Evolutionary conservation across 129 eudicot genomes (phyloP).

Genomic region (Flaveria linearis): DNA sequence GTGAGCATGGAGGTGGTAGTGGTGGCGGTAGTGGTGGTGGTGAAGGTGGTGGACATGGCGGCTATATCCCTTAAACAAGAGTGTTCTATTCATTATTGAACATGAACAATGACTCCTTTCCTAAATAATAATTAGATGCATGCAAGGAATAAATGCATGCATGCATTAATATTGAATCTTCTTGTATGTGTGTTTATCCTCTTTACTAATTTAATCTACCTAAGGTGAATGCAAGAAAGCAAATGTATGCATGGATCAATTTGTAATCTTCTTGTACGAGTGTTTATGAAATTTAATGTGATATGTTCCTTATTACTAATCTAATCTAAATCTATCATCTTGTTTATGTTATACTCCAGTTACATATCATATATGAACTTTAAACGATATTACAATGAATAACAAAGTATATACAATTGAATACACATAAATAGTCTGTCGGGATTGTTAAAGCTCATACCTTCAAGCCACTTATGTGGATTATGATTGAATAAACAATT

Average conservation of each 20-base stretch:
- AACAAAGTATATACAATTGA: background rate
- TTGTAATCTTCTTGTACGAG: background rate
- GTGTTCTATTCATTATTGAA: constrained; percentile 3
- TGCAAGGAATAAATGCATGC: constrained; percentile 16
- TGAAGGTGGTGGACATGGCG: constrained; percentile 42
- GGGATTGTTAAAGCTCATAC: background rate
- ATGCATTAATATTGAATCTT: background rate
- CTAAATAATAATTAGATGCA: constrained; percentile 7
- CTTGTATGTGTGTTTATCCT: background rate
- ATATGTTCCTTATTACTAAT: background rate
- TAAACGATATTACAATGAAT: background rate
- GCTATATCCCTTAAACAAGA: constrained; percentile 32
- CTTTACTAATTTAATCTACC: too few relatives aligned
- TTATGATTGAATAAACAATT: background rate
- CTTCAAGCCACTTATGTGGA: background rate
- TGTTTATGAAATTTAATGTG: background rate
- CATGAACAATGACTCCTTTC: background rate
- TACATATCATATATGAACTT: background rate
- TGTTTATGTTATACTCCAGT: background rate
- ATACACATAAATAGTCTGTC: background rate
- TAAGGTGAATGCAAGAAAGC: too few relatives aligned
- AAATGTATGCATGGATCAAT: too few relatives aligned
- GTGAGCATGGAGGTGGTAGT: constrained; percentile 10
- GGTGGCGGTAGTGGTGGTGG: constrained; percentile 44
- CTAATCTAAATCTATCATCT: background rate